Conservation (phyloP, 2,329 filamentous ascomycete genomes). For the Emmonsiellopsis sp. region DNA sequence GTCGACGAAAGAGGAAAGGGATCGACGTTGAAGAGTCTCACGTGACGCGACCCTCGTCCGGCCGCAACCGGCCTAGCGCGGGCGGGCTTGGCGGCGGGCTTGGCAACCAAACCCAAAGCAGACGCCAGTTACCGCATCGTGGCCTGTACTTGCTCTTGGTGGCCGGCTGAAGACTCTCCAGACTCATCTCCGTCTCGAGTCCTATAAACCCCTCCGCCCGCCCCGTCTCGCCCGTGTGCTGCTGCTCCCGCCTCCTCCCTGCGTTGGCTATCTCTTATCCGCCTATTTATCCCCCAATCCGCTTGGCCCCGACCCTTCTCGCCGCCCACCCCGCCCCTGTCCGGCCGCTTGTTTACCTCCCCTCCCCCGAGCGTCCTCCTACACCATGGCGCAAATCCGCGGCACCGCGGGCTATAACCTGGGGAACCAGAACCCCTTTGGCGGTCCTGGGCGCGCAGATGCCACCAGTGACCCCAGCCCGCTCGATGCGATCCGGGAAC, state of each 20-base stretch:
- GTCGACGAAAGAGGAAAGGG: too few species aligned
- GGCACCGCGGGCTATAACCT: constrained; percentile 75
- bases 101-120: constrained; percentile 22
- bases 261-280: constrained; percentile 8
- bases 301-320: not conserved
- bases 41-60: not conserved
- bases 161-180: too few species aligned
- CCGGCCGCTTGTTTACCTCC: not conserved
- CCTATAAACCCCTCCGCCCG: not conserved
- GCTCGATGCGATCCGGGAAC: constrained; percentile 80
- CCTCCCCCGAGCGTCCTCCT: not conserved
- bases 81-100: constrained; percentile 1
- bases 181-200: not conserved
- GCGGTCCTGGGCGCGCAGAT: constrained; percentile 48
- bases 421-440: constrained; percentile 64
- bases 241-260: constrained; percentile 1
- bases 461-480: constrained; percentile 61
- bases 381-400: constrained; percentile 44
- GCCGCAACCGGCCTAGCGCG: too few species aligned
- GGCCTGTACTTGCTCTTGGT: constrained; percentile 24
- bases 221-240: not conserved
- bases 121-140: constrained; percentile 29
- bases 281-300: constrained; percentile 5
- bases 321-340: not conserved
- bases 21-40: too few species aligned